These are phyloP conservation scores for Penicillium paradoxum DNA, from an alignment of 495 filamentous ascomycete species.

Conservation along the genomic window DNA sequence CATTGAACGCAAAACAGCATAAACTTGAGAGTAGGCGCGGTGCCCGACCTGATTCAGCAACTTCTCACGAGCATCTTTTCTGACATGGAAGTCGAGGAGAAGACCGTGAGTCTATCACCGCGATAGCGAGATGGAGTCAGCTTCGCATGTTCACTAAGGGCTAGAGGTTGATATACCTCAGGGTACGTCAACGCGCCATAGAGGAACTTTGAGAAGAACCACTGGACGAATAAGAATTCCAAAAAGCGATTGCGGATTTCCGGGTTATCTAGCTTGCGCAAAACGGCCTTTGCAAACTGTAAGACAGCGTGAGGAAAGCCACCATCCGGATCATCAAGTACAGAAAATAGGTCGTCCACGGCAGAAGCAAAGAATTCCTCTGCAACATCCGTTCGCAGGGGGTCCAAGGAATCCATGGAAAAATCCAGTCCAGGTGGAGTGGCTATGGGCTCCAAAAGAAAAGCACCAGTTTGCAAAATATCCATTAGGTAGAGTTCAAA, in stretches of 20 bases:
- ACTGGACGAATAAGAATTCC: constrained; percentile 79
- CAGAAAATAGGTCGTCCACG: constrained; percentile 73
- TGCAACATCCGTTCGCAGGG: constrained; percentile 68
- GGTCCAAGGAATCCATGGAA: constrained; percentile 51
- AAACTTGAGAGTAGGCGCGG: constrained; percentile 69
- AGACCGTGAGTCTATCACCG: constrained; percentile 68
- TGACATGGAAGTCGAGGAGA: constrained; percentile 86
- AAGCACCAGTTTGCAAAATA: constrained; percentile 85
- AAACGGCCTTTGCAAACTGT: constrained; percentile 75
- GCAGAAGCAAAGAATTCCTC: constrained; percentile 89
- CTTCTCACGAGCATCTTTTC: constrained; percentile 80
- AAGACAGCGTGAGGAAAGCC: constrained; percentile 82
- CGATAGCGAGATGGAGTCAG: constrained; percentile 9
- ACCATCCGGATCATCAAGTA: constrained; percentile 71
- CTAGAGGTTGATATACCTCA: constrained; percentile 58
- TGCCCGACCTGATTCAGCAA: constrained; percentile 80
- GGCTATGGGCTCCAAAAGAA: constrained; percentile 78
- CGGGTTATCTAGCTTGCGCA: constrained; percentile 66
- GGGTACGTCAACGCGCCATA: constrained; percentile 81
- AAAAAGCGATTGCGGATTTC: constrained; percentile 66
- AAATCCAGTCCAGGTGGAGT: constrained; percentile 35
- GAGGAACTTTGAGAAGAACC: constrained; percentile 86
- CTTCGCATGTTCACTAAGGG: not conserved
- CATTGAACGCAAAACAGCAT: constrained; percentile 45
- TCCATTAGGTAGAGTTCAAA: constrained; percentile 94